Conservation (phyloP, 495 filamentous ascomycete genomes). For the Talaromyces ruber region DNA sequence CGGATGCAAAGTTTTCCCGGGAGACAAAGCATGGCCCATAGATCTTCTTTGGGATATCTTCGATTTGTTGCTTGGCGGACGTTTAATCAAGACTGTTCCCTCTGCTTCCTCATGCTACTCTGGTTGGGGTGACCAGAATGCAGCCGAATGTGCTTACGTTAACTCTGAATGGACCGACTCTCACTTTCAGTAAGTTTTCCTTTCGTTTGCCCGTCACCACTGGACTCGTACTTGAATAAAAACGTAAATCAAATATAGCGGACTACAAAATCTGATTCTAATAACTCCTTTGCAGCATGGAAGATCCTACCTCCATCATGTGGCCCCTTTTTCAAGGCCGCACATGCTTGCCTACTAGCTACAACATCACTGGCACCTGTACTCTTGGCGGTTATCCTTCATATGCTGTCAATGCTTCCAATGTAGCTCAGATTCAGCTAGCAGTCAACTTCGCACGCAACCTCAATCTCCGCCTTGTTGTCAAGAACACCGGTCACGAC, state of each 20-base stretch:
- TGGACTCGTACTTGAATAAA: no score
- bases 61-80: conserved; percentile 37
- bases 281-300: conserved; percentile 12
- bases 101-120: conserved; percentile 46
- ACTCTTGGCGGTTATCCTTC: conserved; percentile 48
- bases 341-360: conserved; percentile 23
- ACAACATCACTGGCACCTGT: conserved; percentile 31
- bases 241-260: neutral
- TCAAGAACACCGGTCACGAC: conserved; percentile 69
- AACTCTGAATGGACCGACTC: conserved; percentile 8
- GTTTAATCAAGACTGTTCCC: conserved; percentile 47
- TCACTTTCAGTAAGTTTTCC: conserved; percentile 18
- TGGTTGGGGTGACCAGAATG: conserved; percentile 37
- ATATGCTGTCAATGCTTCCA: conserved; percentile 52
- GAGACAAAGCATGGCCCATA: conserved; percentile 37
- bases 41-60: conserved; percentile 31
- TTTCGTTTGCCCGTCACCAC: neutral
- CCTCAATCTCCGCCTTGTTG: conserved; percentile 45
- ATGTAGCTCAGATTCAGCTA: conserved; percentile 44
- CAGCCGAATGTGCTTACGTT: conserved; percentile 24
- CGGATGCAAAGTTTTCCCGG: conserved; percentile 44
- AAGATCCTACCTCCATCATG: conserved; percentile 32
- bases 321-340: conserved; percentile 34
- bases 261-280: neutral
- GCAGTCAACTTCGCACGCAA: conserved; percentile 57